Evolutionary conservation across 768 basidiomycete species (phyloP), one percentile per base, ranked within the genome.

Genomic region (Lentinus tigrinus): DNA sequence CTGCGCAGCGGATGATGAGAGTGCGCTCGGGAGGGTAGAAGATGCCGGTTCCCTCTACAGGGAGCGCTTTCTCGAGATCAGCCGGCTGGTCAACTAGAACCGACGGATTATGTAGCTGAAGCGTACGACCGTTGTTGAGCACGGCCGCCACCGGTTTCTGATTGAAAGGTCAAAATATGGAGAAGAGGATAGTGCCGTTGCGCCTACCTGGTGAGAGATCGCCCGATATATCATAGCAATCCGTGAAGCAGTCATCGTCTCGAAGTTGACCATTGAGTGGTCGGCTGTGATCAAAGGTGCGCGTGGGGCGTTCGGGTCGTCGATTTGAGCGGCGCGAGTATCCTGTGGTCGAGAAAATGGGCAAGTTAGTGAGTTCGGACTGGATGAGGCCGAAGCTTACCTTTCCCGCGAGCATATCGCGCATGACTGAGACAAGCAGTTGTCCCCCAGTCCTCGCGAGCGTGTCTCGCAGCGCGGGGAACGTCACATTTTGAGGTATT

Each of bases 361-460:
- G 9, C 13, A 31, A 6, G 19, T 11, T 4, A 47, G 52, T 16
- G 4, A 38, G 5, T 50, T 11, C 23, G 28, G n/a, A n/a, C n/a
- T 31, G 13, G 3, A 42, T 26, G 16, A 13, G 36, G 1, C 21
- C 5, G 38, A 11, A 21, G 23, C 62, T 2, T 17, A 67, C 70
- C 58, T 61, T 69, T 4, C 83, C 86, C 1, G 68, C 64, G 19
- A 83, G 70, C 74, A 93, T 84, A 28, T 82, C 77, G 40, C 89
- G 79, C 13, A 96, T 71, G 16, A 89, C 82, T 3, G 83, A 74
- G 2, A 93, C 89, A 19, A 97, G 76, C 2, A 94, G 73, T 34
- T 78, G 73, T 0, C 91, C 94, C 0, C 93, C 93, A 28, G 74
- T 71, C 1, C 69, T 65, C 0, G 86, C 92, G 16, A 96, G 77